Evolutionary conservation across 768 basidiomycete genomes (phyloP), one percentile per base, ranked within the genome.

Genomic region (Boletus patriciae): DNA sequence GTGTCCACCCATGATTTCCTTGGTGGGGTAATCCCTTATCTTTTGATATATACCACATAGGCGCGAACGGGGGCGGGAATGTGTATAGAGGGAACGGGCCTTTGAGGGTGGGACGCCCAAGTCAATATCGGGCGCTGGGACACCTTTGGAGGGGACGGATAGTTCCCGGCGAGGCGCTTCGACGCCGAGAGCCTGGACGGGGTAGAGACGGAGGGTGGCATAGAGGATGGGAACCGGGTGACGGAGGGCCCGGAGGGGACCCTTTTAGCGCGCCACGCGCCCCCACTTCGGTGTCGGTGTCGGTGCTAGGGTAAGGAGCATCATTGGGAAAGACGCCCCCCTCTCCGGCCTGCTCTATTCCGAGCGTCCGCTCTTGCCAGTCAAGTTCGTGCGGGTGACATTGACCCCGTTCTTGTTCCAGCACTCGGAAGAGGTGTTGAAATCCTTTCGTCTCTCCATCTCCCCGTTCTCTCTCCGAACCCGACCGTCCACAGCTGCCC

Each of bases 311-410:
- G 3, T 29, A 47, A 52, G 21, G 16, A 7, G 45, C 9, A 19
- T n/a, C 9, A 7, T 57, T 45, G 53, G 52, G 15, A 70, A 69
- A 36, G 76, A 78, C 45, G 78, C 78, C 3, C 74, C 85, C 5
- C 72, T 87, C 18, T 87, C 87, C 1, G 77, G 74, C 23, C 63
- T 86, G 42, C 73, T 88, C 9, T 77, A 81, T 56, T 71, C 78
- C 25, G 80, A 83, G 38, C 73, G 90, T 29, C 88, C 87, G 2
- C 73, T 84, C 0, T 74, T 92, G 18, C 90, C 90, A 0, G 74
- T 93, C 60, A 72, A 73, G 13, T 92, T 93, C 61, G 88, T 92
- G 13, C 83, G 76, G 18, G 83, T 87, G 0, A 74, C 78, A 12
- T 50, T 78, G 42, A 82, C 80, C 2, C 73, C 80, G 51, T 69